Base-by-base conservation (phyloP, 2,329 filamentous ascomycete genomes). In the Decorospora gaudefroyi region DNA sequence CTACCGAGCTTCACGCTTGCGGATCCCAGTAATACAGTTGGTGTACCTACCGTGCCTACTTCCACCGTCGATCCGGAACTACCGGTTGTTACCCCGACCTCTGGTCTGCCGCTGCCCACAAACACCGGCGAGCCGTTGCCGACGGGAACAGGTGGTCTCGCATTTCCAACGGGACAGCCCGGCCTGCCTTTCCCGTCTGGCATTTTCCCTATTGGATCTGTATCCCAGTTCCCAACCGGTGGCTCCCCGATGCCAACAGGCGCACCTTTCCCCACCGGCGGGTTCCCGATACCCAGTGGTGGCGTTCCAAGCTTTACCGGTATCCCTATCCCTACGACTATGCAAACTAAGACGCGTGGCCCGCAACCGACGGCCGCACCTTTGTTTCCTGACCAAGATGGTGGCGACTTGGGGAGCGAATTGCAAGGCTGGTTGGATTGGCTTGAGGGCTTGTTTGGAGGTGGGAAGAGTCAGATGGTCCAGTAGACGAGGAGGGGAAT, bases 1-100 rank as follows among this genome's bases (percentile, higher is more conserved):
- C 47, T 57, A 4, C 53, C 53, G 3, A 34, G 32, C 11, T 55
- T 57, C 41, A 48, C 42, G n/a, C 25, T 52, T 3, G 23, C 46
- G 17, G 48, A 53, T 7, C 50, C 50, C 8, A 46, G 15, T 26
- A 27, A 16, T 13, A 33, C 21, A 15, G 15, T 25, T 15, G 41
- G 27, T 31, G 19, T 30, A 2, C 33, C 41, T 12, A n/a, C 34
- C 19, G 8, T 10, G 16, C 33, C 41, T 13, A 43, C 41, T 16
- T n/a, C n/a, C n/a, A n/a, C n/a, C n/a, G n/a, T n/a, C n/a, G n/a
- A n/a, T n/a, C n/a, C n/a, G n/a, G n/a, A n/a, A n/a, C n/a, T n/a
- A n/a, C n/a, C n/a, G n/a, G n/a, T n/a, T n/a, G n/a, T n/a, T n/a
- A n/a, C n/a, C n/a, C n/a, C n/a, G n/a, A n/a, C n/a, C n/a, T n/a